Conservation (phyloP, 176 grass and related monocot species). For the Coix lacrymajobi region DNA sequence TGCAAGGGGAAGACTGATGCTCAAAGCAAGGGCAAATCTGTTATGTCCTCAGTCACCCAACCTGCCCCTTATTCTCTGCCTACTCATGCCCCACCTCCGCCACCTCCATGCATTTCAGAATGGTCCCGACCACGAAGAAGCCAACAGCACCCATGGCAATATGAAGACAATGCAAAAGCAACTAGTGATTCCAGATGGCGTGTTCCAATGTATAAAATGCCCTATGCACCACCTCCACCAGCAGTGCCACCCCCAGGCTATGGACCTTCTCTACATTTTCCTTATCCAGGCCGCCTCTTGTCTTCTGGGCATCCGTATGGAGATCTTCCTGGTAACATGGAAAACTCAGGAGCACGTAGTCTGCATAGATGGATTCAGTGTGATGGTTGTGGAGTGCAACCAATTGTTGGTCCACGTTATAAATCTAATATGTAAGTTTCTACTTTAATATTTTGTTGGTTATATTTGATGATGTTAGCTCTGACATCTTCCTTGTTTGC, state of each 20-base stretch:
- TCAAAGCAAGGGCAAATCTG: slow-evolving; percentile 47
- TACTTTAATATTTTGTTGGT: neutral
- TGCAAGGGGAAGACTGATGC: slow-evolving; percentile 24
- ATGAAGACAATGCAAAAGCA: slow-evolving; percentile 24
- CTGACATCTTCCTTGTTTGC: slow-evolving; percentile 1
- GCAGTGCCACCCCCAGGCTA: slow-evolving; percentile 9
- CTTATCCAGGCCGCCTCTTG: slow-evolving; percentile 39
- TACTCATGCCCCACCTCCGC: slow-evolving; percentile 21
- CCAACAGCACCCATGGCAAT: neutral
- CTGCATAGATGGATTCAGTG: slow-evolving; percentile 63
- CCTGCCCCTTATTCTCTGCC: neutral
- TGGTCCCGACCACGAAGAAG: slow-evolving; percentile 4
- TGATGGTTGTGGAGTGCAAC: slow-evolving; percentile 83
- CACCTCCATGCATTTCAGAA: neutral
- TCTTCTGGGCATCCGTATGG: slow-evolving; percentile 32
- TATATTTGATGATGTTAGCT: neutral
- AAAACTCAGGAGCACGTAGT: neutral
- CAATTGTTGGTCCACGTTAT: slow-evolving; percentile 75
- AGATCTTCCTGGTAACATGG: slow-evolving; percentile 26
- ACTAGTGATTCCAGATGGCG: slow-evolving; percentile 23
- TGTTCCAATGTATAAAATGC: slow-evolving; percentile 21
- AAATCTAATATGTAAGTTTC: slow-evolving; percentile 71
- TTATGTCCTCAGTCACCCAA: neutral
- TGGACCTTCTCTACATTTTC: slow-evolving; percentile 32
- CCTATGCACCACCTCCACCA: neutral